These are phyloP conservation scores for Pythium vanterpoolii DNA, from an alignment of 352 stramenopile genomes.

Conservation along the genomic window DNA sequence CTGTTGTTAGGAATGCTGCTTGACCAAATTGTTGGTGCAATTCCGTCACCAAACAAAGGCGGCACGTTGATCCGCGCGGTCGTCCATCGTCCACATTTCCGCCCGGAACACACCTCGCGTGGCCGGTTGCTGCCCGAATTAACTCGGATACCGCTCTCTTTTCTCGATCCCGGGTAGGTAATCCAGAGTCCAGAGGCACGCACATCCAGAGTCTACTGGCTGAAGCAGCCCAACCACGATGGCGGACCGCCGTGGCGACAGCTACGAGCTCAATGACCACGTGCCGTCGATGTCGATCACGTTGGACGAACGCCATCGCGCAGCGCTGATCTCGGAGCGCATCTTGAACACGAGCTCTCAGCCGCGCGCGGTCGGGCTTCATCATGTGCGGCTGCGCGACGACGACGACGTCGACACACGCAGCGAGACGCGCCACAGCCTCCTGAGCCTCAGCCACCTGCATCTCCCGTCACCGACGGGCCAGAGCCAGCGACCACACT, in stretches of 20 bases:
- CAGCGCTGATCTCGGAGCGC: conserved; percentile 25
- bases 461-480: not conserved
- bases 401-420: conserved; percentile 5
- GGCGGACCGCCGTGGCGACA: conserved; percentile 3
- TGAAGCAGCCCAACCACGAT: not conserved
- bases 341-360: conserved; percentile 22
- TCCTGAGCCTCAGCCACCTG: not conserved
- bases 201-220: not conserved
- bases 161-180: not conserved
- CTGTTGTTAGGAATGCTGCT: not conserved
- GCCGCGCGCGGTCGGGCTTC: conserved; percentile 17
- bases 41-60: not conserved
- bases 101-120: not conserved
- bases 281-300: conserved; percentile 25
- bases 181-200: not conserved
- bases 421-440: conserved; percentile 8
- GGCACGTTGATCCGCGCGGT: not conserved
- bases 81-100: not conserved
- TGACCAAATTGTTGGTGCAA: not conserved
- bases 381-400: conserved; percentile 13
- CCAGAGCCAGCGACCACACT: conserved; percentile 7
- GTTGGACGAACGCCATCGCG: conserved; percentile 21
- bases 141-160: not conserved
- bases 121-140: not conserved
- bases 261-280: conserved; percentile 18